These are phyloP conservation scores for Aspergillus niger DNA, from an alignment of 2,329 filamentous ascomycete species.

Conservation along the genomic window DNA sequence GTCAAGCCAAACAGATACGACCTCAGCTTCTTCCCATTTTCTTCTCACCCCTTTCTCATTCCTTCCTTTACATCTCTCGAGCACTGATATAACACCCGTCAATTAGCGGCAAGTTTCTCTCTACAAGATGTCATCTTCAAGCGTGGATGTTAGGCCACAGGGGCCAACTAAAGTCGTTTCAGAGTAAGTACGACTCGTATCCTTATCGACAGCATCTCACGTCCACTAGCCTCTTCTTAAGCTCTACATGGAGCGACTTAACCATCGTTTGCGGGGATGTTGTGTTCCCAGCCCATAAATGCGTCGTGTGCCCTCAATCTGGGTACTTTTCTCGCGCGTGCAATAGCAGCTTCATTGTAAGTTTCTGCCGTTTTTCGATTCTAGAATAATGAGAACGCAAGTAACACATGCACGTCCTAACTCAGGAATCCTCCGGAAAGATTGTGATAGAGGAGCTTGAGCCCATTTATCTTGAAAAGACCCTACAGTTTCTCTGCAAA, in stretches of 20 bases:
- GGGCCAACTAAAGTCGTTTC: not conserved
- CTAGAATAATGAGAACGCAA: not conserved
- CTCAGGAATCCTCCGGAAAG: not conserved
- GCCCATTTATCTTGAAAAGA: not conserved
- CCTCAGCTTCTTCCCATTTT: too few species aligned
- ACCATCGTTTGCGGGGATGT: not conserved
- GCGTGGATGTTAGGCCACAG: not conserved
- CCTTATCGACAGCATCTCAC: not conserved
- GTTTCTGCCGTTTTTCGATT: not conserved
- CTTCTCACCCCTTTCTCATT: too few species aligned
- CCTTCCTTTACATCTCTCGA: too few species aligned
- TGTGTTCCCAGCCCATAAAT: constrained; percentile 1
- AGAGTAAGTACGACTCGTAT: not conserved
- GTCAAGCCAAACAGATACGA: too few species aligned
- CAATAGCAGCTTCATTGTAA: not conserved
- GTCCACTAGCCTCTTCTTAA: not conserved
- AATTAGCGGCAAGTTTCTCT: too few species aligned
- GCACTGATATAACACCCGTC: too few species aligned
- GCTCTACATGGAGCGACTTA: not conserved
- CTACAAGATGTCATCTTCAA: too few species aligned
- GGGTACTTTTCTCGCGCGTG: constrained; percentile 7
- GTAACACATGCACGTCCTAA: not conserved
- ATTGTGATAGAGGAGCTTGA: not conserved
- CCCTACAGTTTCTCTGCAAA: not conserved
- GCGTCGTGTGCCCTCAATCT: not conserved